These are phyloP conservation scores for Moricandia moricandioides DNA, from an alignment of 345 rosid species.

Conservation along the genomic window DNA sequence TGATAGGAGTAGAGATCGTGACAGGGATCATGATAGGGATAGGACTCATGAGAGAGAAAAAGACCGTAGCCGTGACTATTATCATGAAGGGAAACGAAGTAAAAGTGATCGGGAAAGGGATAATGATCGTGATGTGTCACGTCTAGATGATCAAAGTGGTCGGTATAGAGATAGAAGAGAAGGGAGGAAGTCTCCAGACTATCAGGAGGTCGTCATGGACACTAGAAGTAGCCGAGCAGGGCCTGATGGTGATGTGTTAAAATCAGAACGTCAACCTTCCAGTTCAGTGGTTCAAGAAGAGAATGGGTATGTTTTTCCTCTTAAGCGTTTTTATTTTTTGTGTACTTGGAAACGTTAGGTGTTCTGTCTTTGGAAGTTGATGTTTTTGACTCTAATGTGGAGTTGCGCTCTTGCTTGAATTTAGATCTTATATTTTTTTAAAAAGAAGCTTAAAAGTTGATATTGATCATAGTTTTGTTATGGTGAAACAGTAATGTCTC, in stretches of 20 bases:
- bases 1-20: constrained; percentile 39
- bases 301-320: constrained; percentile 47
- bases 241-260: constrained; percentile 62
- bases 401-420: too few species aligned
- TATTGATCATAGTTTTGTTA: constrained; percentile 17
- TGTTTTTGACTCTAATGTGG: background rate
- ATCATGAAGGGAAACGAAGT: constrained; percentile 43
- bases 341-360: background rate
- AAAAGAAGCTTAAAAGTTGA: background rate
- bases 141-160: constrained; percentile 51
- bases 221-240: constrained; percentile 55
- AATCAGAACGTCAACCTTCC: constrained; percentile 60
- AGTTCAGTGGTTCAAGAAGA: constrained; percentile 67
- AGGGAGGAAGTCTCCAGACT: constrained; percentile 70
- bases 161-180: constrained; percentile 63
- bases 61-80: constrained; percentile 42
- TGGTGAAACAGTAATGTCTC: constrained; percentile 46
- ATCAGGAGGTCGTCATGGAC: constrained; percentile 44
- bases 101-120: constrained; percentile 40
- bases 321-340: background rate
- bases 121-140: constrained; percentile 44
- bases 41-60: constrained; percentile 41
- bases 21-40: constrained; percentile 43
- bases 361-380: background rate
- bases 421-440: too few species aligned